Evolutionary conservation across 2,329 filamentous ascomycete genomes (phyloP), one percentile per base, ranked within the genome.

Genomic region (Fusarium nodosum): DNA sequence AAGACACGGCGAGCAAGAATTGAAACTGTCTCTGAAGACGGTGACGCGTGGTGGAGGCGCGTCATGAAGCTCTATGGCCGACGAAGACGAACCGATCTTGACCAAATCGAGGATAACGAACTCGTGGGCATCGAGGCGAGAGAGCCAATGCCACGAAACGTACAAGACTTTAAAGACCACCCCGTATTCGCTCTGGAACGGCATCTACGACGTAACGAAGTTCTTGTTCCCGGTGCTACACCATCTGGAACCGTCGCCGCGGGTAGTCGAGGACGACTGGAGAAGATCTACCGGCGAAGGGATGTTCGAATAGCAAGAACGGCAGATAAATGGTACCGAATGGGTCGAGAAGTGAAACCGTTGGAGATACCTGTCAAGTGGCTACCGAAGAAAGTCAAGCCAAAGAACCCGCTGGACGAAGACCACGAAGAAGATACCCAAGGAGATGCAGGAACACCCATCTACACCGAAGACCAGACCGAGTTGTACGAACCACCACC

Each of bases 271-370:
- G 80, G 87, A 66, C 74, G 82, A 0, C 81, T 95, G 65, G 94
- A 97, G 77, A 87, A 88, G 53, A 90, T 99, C 0, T 99, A 93
- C 77, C 89, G 94, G 26, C 87, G 96, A 5, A 86, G 85, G 48
- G 93, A 98, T 76, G 93, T 99, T 0, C 89, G 93, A 54, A 75
- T 89, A 7, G 93, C 93, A 2, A 88, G 90, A 66, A 97, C 90
- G 66, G 90, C 89, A 5, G 93, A 97, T 71, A 93, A 92, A 68
- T 99, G 96, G 97, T 97, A 96, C 78, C 89, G 94, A 3, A 81
- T 95, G 63, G 96, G 96, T 0, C 86, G 93, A 28, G 90, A 94
- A 68, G 88, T 99, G 10, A 93, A 89, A 70, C 81, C 88, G 0
- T 89, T 91, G 16, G 93, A 97, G 77, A 91, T 96, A 58, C 93